Base-by-base conservation (phyloP, 345 rosid species). In the Hypericum androsaemum region DNA sequence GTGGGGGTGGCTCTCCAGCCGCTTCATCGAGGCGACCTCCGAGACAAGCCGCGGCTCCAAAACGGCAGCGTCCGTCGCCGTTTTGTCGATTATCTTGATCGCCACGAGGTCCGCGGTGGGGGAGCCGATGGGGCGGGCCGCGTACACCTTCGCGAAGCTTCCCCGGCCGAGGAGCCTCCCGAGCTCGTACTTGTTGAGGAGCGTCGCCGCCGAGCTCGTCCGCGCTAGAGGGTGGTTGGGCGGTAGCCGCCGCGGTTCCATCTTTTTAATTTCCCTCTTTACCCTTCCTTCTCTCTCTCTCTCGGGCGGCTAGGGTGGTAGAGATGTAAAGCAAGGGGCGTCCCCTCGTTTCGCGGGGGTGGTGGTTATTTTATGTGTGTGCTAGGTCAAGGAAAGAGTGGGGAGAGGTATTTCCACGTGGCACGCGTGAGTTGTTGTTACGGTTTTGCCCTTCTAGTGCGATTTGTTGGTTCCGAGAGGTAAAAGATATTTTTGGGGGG, bases 1-100 rank as follows among this genome's bases (percentile, higher is more conserved):
- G 74, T 87, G 74, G 0, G 96, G 97, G 56, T 86, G 97, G 61
- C 74, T 65, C 0, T 82, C 83, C 12, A 90, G 76, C 6, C 84
- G 83, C 6, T 80, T 77, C 98, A 90, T 90, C 52, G 95, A 90
- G 43, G 81, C 69, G 39, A 90, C 80, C 66, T 90, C 98, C 5
- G 87, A 58, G 59, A 84, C 61, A 0, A 90, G 76, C 12, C 77
- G 59, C 0, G 81, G 68, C 36, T 82, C 98, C 87, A 82, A 22
- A 22, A 22, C 77, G 7, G 69, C 67, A 1, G 79, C 58, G 3
- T 72, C 73, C 0, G 66, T 72, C 17, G 58, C 66, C 12, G 67
- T 54, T 67, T 90, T 90, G 43, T 84, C 83, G 38, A 90, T 82
- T 52, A 84, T 70, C 42, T 87, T 90, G 22, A 87, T 47, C 0